Conservation (phyloP, 192 early-diverging fungal genomes). For the Lunasporangiospora selenospora region DNA sequence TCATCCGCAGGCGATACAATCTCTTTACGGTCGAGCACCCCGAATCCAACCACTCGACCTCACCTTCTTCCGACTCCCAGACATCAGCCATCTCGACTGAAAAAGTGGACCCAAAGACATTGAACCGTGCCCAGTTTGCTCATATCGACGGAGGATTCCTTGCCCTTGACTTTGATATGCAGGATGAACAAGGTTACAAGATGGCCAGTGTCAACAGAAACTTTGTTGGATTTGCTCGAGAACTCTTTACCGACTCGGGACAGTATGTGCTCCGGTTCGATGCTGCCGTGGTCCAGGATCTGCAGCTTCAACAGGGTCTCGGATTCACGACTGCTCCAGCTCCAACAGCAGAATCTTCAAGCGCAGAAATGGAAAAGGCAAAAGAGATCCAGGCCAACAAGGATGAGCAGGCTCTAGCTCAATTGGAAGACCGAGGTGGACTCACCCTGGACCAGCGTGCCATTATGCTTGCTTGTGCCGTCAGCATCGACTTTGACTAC, state of each 20-base stretch:
- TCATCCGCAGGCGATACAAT: conserved; percentile 82
- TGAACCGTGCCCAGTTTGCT: conserved; percentile 66
- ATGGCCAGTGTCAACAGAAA: conserved; percentile 75
- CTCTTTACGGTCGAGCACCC: conserved; percentile 71
- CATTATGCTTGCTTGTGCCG: conserved; percentile 79
- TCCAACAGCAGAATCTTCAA: background rate
- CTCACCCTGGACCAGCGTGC: conserved; percentile 82
- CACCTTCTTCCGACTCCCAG: background rate
- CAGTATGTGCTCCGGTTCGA: conserved; percentile 84
- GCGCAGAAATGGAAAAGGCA: background rate
- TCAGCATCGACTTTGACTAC: conserved; percentile 91
- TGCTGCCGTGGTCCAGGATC: conserved; percentile 50
- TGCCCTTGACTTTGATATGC: conserved; percentile 82
- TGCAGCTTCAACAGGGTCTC: conserved; percentile 37
- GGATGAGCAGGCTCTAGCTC: conserved; percentile 27
- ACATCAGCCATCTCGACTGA: conserved; percentile 29
- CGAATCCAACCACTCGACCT: conserved; percentile 15
- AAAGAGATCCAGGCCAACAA: conserved; percentile 28
- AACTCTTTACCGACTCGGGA: conserved; percentile 88
- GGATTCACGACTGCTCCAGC: conserved; percentile 4
- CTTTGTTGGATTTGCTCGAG: conserved; percentile 84
- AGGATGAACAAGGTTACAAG: conserved; percentile 55
- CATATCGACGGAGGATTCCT: conserved; percentile 73
- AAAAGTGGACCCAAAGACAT: conserved; percentile 5
- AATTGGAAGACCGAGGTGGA: conserved; percentile 43